Evolutionary conservation across 495 filamentous ascomycete species (phyloP).

Genomic region (Penicillium soppii): DNA sequence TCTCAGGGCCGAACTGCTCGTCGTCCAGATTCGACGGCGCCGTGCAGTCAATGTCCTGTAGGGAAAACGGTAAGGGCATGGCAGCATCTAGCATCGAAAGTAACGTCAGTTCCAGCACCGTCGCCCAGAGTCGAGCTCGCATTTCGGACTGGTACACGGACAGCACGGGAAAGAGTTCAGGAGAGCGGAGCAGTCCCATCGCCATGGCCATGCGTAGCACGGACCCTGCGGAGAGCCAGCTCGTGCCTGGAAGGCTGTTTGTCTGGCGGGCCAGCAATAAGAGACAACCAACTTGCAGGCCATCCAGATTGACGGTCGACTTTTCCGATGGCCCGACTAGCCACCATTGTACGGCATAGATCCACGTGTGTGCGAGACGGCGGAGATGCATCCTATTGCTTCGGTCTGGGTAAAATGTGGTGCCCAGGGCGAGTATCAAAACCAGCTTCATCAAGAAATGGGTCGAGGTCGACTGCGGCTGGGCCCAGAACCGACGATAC

Average conservation of each 20-base stretch:
- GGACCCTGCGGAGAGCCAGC: constrained; percentile 1
- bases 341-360: constrained; percentile 4
- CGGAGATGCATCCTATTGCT: not conserved
- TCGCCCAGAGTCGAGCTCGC: not conserved
- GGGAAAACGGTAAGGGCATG: not conserved
- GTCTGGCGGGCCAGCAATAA: constrained; percentile 3
- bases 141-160: not conserved
- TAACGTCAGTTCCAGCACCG: not conserved
- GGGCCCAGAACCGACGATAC: constrained; percentile 38
- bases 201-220: constrained; percentile 3
- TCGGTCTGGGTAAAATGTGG: not conserved
- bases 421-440: constrained; percentile 24
- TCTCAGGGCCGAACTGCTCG: not conserved
- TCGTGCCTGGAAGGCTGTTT: not conserved
- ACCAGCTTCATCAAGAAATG: constrained; percentile 23
- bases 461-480: constrained; percentile 24
- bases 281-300: constrained; percentile 3
- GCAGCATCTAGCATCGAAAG: not conserved
- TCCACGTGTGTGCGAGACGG: not conserved
- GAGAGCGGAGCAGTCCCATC: constrained; percentile 1
- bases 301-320: constrained; percentile 3
- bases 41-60: not conserved
- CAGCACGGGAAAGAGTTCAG: not conserved
- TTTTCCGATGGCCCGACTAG: constrained; percentile 4
- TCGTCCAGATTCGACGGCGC: not conserved